phyloP scores from a whole-genome alignment of 352 stramenopile genomes.

The Thalassiosira mediterranea region DNA sequence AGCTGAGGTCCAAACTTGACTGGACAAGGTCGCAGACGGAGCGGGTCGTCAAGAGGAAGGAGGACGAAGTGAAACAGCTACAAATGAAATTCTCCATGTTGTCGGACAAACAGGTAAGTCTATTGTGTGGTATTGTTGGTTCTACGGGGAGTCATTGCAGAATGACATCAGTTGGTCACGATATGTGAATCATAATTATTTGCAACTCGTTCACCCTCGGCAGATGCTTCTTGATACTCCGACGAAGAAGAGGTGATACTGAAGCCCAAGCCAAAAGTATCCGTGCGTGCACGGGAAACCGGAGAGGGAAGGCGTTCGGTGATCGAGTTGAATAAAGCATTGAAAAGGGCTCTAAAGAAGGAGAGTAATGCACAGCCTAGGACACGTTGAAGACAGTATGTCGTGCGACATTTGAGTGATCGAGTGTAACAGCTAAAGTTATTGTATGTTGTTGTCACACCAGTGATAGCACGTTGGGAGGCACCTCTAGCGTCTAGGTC shows the following conservation, averaged over 20 bases:
- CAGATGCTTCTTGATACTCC: neutral
- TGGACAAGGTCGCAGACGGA: slow-evolving; percentile 87
- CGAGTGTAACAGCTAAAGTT: neutral
- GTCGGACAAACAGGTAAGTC: neutral
- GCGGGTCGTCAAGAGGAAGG: slow-evolving; percentile 52
- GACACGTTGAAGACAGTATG: too few species aligned
- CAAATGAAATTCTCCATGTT: slow-evolving; percentile 37
- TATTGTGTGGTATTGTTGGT: neutral
- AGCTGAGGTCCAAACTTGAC: slow-evolving; percentile 94
- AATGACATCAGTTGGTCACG: too few species aligned
- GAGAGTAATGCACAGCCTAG: too few species aligned
- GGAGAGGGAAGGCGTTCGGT: neutral
- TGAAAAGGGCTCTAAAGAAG: neutral
- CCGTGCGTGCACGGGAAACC: neutral
- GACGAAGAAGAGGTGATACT: neutral
- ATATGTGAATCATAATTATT: too few species aligned
- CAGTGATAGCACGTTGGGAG: too few species aligned
- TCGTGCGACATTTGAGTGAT: neutral
- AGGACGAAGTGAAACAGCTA: slow-evolving; percentile 41
- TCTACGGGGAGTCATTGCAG: neutral
- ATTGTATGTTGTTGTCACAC: neutral
- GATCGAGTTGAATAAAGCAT: neutral
- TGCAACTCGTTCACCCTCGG: too few species aligned
- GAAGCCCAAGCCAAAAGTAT: neutral
- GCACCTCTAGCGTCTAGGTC: neutral